Evolutionary conservation across 352 stramenopile genomes (phyloP).

Genomic region (Globisporangium spinosum): DNA sequence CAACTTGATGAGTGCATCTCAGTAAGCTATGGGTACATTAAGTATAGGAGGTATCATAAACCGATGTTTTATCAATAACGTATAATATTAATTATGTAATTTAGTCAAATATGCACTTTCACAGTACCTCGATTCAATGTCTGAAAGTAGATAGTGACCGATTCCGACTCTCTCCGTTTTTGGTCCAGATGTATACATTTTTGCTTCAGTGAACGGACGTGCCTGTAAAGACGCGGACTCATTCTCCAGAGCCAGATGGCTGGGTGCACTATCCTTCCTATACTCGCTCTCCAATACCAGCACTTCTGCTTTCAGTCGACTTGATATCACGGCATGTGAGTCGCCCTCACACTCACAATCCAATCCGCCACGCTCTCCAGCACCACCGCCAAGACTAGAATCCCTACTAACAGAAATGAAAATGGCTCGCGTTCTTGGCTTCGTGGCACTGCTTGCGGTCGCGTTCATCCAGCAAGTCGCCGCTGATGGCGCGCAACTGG

Average conservation of each 20-base stretch:
- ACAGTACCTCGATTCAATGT: not conserved
- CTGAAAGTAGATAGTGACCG: not conserved
- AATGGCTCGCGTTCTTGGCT: slow-evolving; percentile 3
- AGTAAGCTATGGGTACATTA: not conserved
- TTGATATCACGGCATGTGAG: not conserved
- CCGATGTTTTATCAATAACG: not conserved
- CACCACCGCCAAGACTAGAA: not conserved
- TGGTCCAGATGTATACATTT: not conserved
- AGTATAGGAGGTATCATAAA: not conserved
- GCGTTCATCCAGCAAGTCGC: not conserved
- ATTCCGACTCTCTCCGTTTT: not conserved
- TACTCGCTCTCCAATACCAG: not conserved
- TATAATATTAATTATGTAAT: not conserved
- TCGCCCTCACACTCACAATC: not conserved
- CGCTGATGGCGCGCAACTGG: slow-evolving; percentile 6
- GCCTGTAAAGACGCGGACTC: slow-evolving; percentile 1
- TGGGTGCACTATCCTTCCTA: not conserved
- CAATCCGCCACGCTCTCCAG: slow-evolving; percentile 6
- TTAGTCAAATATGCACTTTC: not conserved
- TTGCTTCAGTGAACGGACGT: not conserved
- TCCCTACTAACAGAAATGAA: not conserved
- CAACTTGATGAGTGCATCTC: not conserved
- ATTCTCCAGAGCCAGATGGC: slow-evolving; percentile 1
- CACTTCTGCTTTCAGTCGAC: not conserved
- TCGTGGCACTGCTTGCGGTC: slow-evolving; percentile 6